These are phyloP conservation scores for Mycena filopes DNA, from an alignment of 768 basidiomycete genomes.

Conservation along the genomic window DNA sequence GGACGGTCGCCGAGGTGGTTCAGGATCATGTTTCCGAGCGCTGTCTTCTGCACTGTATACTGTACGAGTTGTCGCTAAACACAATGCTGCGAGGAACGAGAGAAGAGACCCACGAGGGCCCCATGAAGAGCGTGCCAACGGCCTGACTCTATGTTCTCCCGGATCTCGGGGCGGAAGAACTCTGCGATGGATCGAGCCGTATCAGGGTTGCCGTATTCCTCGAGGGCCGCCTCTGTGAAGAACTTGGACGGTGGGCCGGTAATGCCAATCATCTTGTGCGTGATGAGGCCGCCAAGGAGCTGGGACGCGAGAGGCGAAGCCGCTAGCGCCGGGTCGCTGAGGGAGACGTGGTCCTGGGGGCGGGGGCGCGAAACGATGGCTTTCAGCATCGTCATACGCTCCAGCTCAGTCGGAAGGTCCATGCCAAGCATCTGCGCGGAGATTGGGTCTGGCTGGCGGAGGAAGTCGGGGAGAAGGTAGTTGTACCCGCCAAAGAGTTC, in stretches of 20 bases:
- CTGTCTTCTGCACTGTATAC: conserved; percentile 12
- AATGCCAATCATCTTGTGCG: conserved; percentile 2
- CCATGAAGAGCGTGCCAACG: conserved; percentile 15
- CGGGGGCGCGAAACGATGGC: background rate
- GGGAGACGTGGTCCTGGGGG: conserved; percentile 6
- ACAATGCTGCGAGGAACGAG: background rate
- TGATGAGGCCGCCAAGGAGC: conserved; percentile 3
- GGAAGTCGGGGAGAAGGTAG: conserved; percentile 11
- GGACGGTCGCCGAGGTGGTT: conserved; percentile 13
- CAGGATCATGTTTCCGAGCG: conserved; percentile 4
- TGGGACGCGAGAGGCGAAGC: background rate
- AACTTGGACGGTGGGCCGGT: background rate
- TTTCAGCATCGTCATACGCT: conserved; percentile 2
- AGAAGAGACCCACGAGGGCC: background rate
- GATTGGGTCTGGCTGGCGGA: background rate
- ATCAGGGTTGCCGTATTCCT: background rate
- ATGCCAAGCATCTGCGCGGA: background rate
- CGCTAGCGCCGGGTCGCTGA: background rate
- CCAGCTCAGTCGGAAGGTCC: background rate
- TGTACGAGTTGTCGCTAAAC: background rate
- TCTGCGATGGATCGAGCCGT: conserved; percentile 11
- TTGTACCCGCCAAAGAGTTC: conserved; percentile 11
- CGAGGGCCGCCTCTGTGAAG: background rate
- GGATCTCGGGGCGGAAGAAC: conserved; percentile 6
- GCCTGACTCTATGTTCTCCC: conserved; percentile 7